phyloP scores from a whole-genome alignment of 768 basidiomycete species.

The Lentinula raphanica region DNA sequence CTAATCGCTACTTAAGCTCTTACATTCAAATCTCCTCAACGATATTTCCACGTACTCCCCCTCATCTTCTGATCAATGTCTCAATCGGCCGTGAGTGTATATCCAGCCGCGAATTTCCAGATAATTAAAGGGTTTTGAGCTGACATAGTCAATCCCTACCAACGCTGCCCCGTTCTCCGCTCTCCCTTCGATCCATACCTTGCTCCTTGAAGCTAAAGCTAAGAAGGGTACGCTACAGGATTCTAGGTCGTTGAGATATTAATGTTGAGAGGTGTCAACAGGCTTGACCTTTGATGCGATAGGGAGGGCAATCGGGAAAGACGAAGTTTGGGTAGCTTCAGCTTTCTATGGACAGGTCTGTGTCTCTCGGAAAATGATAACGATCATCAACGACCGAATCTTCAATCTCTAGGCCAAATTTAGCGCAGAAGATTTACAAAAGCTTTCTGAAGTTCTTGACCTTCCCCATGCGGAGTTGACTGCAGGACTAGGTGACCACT shows the following conservation, averaged over 20 bases:
- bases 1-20: background rate
- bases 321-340: constrained; percentile 81
- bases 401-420: constrained; percentile 57
- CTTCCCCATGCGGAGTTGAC: constrained; percentile 34
- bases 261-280: constrained; percentile 18
- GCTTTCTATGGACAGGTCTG: constrained; percentile 76
- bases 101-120: background rate
- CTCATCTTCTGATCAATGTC: constrained; percentile 26
- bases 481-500: constrained; percentile 51
- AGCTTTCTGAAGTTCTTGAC: constrained; percentile 46
- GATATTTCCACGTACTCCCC: background rate
- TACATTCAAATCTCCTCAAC: too few relatives aligned
- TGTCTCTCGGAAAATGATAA: background rate
- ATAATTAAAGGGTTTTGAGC: background rate
- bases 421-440: constrained; percentile 49
- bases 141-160: constrained; percentile 24
- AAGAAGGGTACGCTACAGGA: constrained; percentile 40
- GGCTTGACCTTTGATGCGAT: constrained; percentile 69
- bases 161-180: constrained; percentile 41
- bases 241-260: background rate
- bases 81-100: constrained; percentile 28
- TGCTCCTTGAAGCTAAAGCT: constrained; percentile 63
- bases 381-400: background rate
- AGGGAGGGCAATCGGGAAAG: constrained; percentile 57
- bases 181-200: constrained; percentile 44